phyloP scores from a whole-genome alignment of 495 filamentous ascomycete genomes.

The Podospora fimiseda region DNA sequence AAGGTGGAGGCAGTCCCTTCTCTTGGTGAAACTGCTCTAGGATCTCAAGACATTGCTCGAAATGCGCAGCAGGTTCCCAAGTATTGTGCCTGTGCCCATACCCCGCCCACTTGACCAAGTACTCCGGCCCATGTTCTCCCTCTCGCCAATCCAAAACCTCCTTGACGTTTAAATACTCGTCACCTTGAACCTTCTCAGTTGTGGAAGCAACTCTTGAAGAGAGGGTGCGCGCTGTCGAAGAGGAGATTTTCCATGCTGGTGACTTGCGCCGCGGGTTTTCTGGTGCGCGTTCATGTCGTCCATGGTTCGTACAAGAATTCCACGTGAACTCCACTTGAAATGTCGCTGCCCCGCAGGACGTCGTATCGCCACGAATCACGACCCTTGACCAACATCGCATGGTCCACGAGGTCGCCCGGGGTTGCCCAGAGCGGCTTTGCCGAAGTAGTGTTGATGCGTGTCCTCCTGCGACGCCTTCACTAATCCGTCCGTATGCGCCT shows the following conservation, averaged over 20 bases:
- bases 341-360: too few relatives aligned
- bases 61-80: slow-evolving; percentile 16
- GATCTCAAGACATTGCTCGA: slow-evolving; percentile 10
- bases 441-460: too few relatives aligned
- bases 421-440: too few relatives aligned
- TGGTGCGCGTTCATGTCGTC: slow-evolving; percentile 4
- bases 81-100: slow-evolving; percentile 14
- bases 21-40: slow-evolving; percentile 16
- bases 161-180: slow-evolving; percentile 17
- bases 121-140: slow-evolving; percentile 6
- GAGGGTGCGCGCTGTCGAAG: slow-evolving; percentile 10
- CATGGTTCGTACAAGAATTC: slow-evolving; percentile 11
- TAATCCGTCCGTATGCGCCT: too few relatives aligned
- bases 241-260: slow-evolving; percentile 14
- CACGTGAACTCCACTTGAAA: too few relatives aligned
- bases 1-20: too few relatives aligned
- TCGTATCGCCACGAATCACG: too few relatives aligned
- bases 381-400: too few relatives aligned
- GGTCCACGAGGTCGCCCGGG: too few relatives aligned
- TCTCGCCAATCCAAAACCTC: slow-evolving; percentile 8
- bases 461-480: too few relatives aligned
- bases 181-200: slow-evolving; percentile 11
- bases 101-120: slow-evolving; percentile 15
- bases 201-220: slow-evolving; percentile 14
- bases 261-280: slow-evolving; percentile 10